Conservation (phyloP, 2,329 filamentous ascomycete genomes). For the Cladorrhinum sp. region DNA sequence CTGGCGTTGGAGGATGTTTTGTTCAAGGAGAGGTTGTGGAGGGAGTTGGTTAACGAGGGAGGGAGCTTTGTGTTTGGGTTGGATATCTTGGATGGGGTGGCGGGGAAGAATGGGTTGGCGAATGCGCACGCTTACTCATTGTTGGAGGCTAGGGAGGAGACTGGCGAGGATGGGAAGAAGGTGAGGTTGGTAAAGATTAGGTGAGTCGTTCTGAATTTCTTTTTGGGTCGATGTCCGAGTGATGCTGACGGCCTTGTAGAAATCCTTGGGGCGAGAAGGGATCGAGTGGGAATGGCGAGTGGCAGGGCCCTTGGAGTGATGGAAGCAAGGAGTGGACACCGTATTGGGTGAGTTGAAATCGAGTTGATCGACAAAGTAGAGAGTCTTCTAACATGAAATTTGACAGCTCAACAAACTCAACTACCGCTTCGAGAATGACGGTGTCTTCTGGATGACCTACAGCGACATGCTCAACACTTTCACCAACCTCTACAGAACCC, state of each 20-base stretch:
- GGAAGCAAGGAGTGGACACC: slow-evolving; percentile 61
- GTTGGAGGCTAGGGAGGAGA: slow-evolving; percentile 50
- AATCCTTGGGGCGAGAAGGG: slow-evolving; percentile 31
- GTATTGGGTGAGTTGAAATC: slow-evolving; percentile 36
- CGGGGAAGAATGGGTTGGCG: slow-evolving; percentile 55
- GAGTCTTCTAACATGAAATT: too few relatives aligned
- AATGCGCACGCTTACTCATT: slow-evolving; percentile 59
- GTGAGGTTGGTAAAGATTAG: slow-evolving; percentile 1
- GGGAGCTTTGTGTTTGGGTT: slow-evolving; percentile 73
- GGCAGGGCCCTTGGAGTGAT: slow-evolving; percentile 58
- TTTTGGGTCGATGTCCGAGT: too few relatives aligned
- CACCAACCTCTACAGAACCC: slow-evolving; percentile 58
- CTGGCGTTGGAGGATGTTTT: slow-evolving; percentile 68
- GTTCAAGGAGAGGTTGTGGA: slow-evolving; percentile 80
- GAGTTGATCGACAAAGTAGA: too few relatives aligned
- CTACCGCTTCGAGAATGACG: slow-evolving; percentile 60
- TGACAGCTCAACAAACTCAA: slow-evolving; percentile 49
- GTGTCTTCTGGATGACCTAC: slow-evolving; percentile 63
- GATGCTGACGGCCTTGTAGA: too few relatives aligned
- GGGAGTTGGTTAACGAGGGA: slow-evolving; percentile 74
- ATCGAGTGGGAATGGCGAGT: slow-evolving; percentile 51
- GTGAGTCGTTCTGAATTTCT: slow-evolving; percentile 43
- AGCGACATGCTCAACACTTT: slow-evolving; percentile 61
- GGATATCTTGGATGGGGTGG: slow-evolving; percentile 58
- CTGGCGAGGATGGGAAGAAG: slow-evolving; percentile 37